These are phyloP conservation scores for Besnoitia besnoiti DNA, from an alignment of 169 alveolate genomes.

Conservation along the genomic window DNA sequence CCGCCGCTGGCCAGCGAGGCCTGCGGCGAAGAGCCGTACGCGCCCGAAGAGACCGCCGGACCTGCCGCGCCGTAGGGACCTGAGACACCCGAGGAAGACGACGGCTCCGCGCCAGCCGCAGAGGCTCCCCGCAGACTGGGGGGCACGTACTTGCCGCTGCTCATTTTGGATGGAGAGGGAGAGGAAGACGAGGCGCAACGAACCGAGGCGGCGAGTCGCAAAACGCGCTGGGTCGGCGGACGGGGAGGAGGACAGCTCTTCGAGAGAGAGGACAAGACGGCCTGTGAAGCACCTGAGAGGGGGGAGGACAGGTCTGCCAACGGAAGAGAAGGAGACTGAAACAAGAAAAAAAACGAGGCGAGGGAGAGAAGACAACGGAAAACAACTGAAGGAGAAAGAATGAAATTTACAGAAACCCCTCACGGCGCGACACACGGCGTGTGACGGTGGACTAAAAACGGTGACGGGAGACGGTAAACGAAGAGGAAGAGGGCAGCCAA, in stretches of 20 bases:
- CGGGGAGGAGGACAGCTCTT: too few relatives aligned
- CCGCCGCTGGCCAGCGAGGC: background rate
- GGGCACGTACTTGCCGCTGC: conserved; percentile 58
- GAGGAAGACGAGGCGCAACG: too few relatives aligned
- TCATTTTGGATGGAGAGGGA: background rate
- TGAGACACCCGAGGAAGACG: background rate
- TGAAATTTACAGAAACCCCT: too few relatives aligned
- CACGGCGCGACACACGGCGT: conserved; percentile 3
- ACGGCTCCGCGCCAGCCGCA: conserved; percentile 10
- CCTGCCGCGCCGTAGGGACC: conserved; percentile 19
- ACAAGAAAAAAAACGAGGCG: background rate
- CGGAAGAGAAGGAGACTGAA: background rate
- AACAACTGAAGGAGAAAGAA: background rate
- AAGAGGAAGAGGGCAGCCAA: too few relatives aligned
- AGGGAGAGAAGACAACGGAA: background rate
- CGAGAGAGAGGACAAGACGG: too few relatives aligned
- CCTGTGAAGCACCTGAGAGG: too few relatives aligned
- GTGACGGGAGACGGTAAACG: background rate
- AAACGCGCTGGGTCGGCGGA: too few relatives aligned
- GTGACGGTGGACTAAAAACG: background rate
- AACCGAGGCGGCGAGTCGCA: too few relatives aligned
- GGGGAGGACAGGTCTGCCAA: too few relatives aligned
- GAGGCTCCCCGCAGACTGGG: conserved; percentile 48
- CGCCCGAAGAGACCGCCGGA: background rate
- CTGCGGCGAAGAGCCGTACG: background rate